These are phyloP conservation scores for Eutrema japonicum DNA, from an alignment of 345 rosid genomes.

Conservation along the genomic window DNA sequence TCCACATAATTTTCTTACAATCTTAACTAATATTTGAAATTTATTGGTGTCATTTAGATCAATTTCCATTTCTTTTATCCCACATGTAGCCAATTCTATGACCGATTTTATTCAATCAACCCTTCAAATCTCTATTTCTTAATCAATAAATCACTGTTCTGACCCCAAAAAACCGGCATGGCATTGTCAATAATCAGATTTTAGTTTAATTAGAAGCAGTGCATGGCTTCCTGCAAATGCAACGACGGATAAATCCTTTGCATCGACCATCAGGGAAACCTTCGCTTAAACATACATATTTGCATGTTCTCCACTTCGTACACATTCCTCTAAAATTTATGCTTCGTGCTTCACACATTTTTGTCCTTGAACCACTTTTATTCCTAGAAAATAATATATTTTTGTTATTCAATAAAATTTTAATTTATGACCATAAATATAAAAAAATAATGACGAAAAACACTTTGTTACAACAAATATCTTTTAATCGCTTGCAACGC, in stretches of 20 bases:
- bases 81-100: no score
- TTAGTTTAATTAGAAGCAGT: neutral
- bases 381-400: neutral
- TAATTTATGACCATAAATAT: neutral
- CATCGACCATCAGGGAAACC: constrained; percentile 18
- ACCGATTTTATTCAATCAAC: no score
- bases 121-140: no score
- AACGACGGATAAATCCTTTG: neutral
- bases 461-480: no score
- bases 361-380: constrained; percentile 5
- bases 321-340: neutral
- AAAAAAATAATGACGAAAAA: neutral
- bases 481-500: no score
- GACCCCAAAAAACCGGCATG: no score
- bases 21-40: no score
- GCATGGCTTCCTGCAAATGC: constrained; percentile 16
- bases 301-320: constrained; percentile 9
- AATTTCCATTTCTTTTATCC: no score
- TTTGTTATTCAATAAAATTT: neutral
- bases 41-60: no score
- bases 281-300: neutral
- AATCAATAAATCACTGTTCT: no score
- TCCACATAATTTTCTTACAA: no score
- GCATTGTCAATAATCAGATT: no score
- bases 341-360: constrained; percentile 9